Conservation (phyloP, 768 basidiomycete genomes). For the Termitomyces sp. region DNA sequence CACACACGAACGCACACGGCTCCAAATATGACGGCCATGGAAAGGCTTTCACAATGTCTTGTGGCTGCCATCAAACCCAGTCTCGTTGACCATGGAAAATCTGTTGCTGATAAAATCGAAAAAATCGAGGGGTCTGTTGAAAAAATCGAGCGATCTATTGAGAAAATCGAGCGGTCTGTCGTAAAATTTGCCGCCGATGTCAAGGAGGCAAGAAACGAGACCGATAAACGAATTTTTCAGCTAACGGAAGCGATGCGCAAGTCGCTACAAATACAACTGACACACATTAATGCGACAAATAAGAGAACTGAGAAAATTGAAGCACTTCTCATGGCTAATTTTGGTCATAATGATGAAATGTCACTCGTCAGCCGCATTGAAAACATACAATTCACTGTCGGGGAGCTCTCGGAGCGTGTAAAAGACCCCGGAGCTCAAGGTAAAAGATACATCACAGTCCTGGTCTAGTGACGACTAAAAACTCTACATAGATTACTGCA, state of each 20-base stretch:
- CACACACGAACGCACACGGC: neutral
- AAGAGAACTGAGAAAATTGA: conserved; percentile 15
- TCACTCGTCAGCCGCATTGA: conserved; percentile 14
- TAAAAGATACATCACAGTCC: neutral
- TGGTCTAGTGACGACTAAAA: neutral
- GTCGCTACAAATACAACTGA: conserved; percentile 7
- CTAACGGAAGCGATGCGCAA: conserved; percentile 10
- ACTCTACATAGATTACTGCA: neutral
- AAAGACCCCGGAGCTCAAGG: conserved; percentile 17
- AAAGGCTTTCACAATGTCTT: neutral
- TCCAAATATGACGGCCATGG: neutral
- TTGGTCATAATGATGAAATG: conserved; percentile 10
- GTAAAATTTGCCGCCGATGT: conserved; percentile 7
- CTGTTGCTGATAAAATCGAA: conserved; percentile 4
- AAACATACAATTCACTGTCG: conserved; percentile 15
- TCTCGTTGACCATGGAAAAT: conserved; percentile 3
- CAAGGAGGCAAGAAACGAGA: conserved; percentile 4
- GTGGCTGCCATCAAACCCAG: conserved; percentile 1
- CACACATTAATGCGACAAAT: neutral
- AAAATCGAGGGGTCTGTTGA: conserved; percentile 6
- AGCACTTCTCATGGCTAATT: conserved; percentile 10
- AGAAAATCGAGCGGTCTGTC: conserved; percentile 5
- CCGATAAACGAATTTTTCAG: conserved; percentile 3
- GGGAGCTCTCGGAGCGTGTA: conserved; percentile 15
- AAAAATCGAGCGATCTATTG: no score